Conservation (phyloP, 352 stramenopile species). For the Nothophytophthora sp. region DNA sequence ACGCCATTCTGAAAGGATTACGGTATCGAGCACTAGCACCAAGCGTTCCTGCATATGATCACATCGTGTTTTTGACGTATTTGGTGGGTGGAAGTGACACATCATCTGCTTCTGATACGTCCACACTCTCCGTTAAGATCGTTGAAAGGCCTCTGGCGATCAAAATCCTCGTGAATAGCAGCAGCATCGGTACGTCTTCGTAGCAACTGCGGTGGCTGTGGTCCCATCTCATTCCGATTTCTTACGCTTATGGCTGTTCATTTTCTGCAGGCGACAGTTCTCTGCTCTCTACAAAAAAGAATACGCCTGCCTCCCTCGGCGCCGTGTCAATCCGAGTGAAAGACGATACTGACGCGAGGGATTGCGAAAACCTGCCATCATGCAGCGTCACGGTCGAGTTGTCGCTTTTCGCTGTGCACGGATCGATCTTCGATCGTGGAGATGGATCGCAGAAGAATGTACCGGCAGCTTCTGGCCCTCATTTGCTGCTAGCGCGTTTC, state of each 20-base stretch:
- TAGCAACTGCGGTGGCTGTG: not conserved
- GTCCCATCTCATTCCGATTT: not conserved
- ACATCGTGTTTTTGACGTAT: conserved; percentile 5
- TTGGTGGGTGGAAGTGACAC: conserved; percentile 6
- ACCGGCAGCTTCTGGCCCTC: not conserved
- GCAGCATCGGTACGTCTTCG: conserved; percentile 11
- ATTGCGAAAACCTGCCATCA: too few species aligned
- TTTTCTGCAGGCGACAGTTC: conserved; percentile 10
- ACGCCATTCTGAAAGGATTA: conserved; percentile 16
- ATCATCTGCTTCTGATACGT: not conserved
- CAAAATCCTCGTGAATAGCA: conserved; percentile 7
- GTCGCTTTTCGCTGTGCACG: conserved; percentile 12
- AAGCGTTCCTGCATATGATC: conserved; percentile 6
- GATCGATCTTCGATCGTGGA: conserved; percentile 2
- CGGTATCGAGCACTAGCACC: conserved; percentile 9
- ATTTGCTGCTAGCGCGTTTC: conserved; percentile 1
- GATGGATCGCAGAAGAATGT: not conserved
- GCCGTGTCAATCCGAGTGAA: conserved; percentile 11
- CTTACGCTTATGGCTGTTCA: not conserved
- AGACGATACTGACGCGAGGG: not conserved
- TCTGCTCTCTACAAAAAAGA: conserved; percentile 10
- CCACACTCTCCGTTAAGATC: conserved; percentile 11
- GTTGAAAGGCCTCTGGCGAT: conserved; percentile 7
- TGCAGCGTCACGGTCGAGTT: conserved; percentile 6
- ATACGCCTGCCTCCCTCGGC: conserved; percentile 4